A percentile compares a stretch with the other conserved stretches of the same genome.
Evolutionary conservation across 805 yeast species (phyloP).

Genomic region (Priceomyces fermenticarens): DNA sequence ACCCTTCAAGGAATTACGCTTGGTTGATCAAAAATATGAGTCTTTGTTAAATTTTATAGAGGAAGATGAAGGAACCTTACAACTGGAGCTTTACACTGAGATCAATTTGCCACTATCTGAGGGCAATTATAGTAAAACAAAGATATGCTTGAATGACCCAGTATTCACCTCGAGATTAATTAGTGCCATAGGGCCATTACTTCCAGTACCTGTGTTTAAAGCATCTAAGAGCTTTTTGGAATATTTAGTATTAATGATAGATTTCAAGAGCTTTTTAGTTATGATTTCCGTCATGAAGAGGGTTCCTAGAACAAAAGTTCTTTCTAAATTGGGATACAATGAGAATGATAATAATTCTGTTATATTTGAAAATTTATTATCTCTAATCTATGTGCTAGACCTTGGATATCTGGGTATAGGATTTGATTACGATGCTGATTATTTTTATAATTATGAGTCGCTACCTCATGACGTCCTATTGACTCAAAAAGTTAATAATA

Average conservation of each 20-base stretch:
- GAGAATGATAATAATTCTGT: constrained; percentile 5
- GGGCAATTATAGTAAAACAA: constrained; percentile 17
- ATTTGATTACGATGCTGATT: constrained; percentile 21
- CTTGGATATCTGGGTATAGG: constrained; percentile 27
- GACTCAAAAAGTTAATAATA: constrained; percentile 9
- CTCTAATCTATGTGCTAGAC: constrained; percentile 21
- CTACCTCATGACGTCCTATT: background rate
- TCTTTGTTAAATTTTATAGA: constrained; percentile 17
- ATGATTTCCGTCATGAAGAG: constrained; percentile 23
- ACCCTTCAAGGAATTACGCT: constrained; percentile 27
- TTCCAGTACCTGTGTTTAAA: constrained; percentile 12
- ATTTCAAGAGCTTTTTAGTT: constrained; percentile 28
- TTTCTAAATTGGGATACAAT: constrained; percentile 25
- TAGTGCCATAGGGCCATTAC: constrained; percentile 13
- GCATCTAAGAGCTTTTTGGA: constrained; percentile 14
- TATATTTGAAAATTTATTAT: constrained; percentile 19
- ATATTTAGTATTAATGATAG: constrained; percentile 23
- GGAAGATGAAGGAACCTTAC: constrained; percentile 12
- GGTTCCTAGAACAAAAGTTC: constrained; percentile 19
- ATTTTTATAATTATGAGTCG: constrained; percentile 19
- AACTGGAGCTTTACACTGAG: constrained; percentile 13
- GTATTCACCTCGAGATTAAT: constrained; percentile 8
- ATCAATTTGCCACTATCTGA: constrained; percentile 19
- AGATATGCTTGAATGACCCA: constrained; percentile 5
- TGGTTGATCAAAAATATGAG: constrained; percentile 16